Conservation (phyloP, 108 stramenopile species). For the Cyclotella cryptica region DNA sequence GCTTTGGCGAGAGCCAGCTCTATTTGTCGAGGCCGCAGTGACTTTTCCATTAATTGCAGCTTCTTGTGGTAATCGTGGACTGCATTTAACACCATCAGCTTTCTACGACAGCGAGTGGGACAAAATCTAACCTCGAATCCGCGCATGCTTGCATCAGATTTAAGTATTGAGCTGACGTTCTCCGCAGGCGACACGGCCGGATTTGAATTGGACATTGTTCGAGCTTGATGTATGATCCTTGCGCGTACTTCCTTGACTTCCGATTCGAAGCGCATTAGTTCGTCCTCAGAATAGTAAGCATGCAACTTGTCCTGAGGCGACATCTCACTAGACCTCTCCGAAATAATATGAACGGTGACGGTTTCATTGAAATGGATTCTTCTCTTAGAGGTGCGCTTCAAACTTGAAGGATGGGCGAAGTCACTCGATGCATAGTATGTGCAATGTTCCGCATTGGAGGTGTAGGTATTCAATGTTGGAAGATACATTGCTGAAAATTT, state of each 20-base stretch:
- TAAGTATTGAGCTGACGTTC: background rate
- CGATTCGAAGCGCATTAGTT: background rate
- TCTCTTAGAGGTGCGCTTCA: too few species aligned
- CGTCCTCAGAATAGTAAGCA: slow-evolving; percentile 4
- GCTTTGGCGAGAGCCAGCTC: background rate
- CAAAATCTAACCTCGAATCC: slow-evolving; percentile 7
- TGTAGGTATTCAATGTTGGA: too few species aligned
- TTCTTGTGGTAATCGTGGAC: background rate
- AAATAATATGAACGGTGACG: background rate
- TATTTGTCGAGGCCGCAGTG: slow-evolving; percentile 1
- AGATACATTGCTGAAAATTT: too few species aligned
- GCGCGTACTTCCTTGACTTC: slow-evolving; percentile 1
- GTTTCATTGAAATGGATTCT: slow-evolving; percentile 5
- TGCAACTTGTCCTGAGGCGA: slow-evolving; percentile 2
- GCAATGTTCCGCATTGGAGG: too few species aligned
- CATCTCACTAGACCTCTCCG: slow-evolving; percentile 12
- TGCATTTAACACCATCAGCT: background rate
- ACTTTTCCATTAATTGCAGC: background rate
- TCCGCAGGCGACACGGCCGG: background rate
- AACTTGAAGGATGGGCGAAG: too few species aligned
- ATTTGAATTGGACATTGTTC: background rate
- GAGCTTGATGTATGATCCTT: background rate
- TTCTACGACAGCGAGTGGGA: background rate
- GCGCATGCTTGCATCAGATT: slow-evolving; percentile 10
- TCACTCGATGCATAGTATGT: too few species aligned